A percentile compares a stretch with the other conserved stretches of the same genome.
Evolutionary conservation across 2,329 filamentous ascomycete species (phyloP).

Genomic region (Exophiala xenobiotica): DNA sequence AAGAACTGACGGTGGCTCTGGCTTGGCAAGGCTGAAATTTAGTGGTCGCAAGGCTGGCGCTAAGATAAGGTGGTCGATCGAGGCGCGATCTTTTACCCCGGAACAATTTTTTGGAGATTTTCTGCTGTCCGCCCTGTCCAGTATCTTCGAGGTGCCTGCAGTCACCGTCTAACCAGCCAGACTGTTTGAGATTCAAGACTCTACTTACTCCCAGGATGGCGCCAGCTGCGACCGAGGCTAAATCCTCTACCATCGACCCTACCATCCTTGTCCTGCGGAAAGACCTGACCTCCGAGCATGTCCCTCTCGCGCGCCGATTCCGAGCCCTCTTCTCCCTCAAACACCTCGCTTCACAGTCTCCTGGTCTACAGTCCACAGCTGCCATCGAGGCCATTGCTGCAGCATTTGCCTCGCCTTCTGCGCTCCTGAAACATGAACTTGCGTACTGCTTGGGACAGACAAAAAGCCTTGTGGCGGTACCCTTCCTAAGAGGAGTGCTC

Average conservation of each 20-base stretch:
- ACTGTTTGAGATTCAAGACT: not conserved
- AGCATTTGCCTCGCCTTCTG: conserved; percentile 79
- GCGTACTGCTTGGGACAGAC: conserved; percentile 97
- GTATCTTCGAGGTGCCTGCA: not conserved
- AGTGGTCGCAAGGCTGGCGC: conserved; percentile 6
- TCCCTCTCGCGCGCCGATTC: conserved; percentile 84
- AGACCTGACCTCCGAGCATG: conserved; percentile 75
- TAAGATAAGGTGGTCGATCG: conserved; percentile 7
- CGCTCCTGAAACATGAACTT: conserved; percentile 90
- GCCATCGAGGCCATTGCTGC: conserved; percentile 81
- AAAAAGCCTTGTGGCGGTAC: conserved; percentile 70
- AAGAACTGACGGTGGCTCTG: not conserved
- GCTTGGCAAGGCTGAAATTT: not conserved
- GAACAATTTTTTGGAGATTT: conserved; percentile 6
- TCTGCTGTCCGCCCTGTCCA: no score
- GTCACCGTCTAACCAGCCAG: not conserved
- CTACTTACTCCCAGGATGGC: conserved; percentile 4
- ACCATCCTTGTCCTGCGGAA: conserved; percentile 56
- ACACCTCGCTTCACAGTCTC: conserved; percentile 73
- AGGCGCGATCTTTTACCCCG: conserved; percentile 9
- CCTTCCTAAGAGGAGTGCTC: conserved; percentile 70
- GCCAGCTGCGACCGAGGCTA: conserved; percentile 32
- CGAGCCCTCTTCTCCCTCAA: conserved; percentile 97
- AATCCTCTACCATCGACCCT: conserved; percentile 37
- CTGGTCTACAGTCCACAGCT: conserved; percentile 58